phyloP scores from a whole-genome alignment of 2,329 filamentous ascomycete genomes.

The Sarocladium brachiariae region DNA sequence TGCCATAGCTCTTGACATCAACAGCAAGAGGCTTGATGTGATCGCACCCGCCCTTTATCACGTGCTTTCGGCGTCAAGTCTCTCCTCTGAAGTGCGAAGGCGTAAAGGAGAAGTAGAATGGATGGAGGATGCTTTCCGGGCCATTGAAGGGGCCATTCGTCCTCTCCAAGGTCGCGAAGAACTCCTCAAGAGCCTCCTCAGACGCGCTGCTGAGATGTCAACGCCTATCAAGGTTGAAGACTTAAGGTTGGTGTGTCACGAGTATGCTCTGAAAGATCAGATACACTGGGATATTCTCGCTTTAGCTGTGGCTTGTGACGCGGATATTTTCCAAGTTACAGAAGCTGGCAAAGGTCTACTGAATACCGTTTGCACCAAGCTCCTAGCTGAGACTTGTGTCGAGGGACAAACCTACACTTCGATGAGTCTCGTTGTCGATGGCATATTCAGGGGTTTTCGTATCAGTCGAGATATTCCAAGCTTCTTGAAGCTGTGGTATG shows the following conservation, averaged over 20 bases:
- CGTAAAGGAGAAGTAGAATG: slow-evolving; percentile 31
- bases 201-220: slow-evolving; percentile 21
- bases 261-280: slow-evolving; percentile 30
- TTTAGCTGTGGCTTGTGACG: slow-evolving; percentile 35
- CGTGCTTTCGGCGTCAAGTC: slow-evolving; percentile 26
- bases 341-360: slow-evolving; percentile 33
- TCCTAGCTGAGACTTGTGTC: slow-evolving; percentile 17
- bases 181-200: slow-evolving; percentile 25
- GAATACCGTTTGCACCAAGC: slow-evolving; percentile 30
- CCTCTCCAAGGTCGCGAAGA: slow-evolving; percentile 18
- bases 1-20: slow-evolving; percentile 32
- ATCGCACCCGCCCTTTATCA: slow-evolving; percentile 40
- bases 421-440: slow-evolving; percentile 30
- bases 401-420: slow-evolving; percentile 15
- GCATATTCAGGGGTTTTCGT: slow-evolving; percentile 37
- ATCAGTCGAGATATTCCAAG: slow-evolving; percentile 35
- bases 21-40: slow-evolving; percentile 25
- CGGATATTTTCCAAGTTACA: slow-evolving; percentile 38
- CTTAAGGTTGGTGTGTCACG: slow-evolving; percentile 34
- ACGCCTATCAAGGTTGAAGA: slow-evolving; percentile 32
- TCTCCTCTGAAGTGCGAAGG: slow-evolving; percentile 9
- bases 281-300: slow-evolving; percentile 38
- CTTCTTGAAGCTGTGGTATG: slow-evolving; percentile 42
- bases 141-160: slow-evolving; percentile 22
- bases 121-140: slow-evolving; percentile 29